phyloP scores from a whole-genome alignment of 495 filamentous ascomycete genomes.

The Aspergillus sclerotioniger region DNA sequence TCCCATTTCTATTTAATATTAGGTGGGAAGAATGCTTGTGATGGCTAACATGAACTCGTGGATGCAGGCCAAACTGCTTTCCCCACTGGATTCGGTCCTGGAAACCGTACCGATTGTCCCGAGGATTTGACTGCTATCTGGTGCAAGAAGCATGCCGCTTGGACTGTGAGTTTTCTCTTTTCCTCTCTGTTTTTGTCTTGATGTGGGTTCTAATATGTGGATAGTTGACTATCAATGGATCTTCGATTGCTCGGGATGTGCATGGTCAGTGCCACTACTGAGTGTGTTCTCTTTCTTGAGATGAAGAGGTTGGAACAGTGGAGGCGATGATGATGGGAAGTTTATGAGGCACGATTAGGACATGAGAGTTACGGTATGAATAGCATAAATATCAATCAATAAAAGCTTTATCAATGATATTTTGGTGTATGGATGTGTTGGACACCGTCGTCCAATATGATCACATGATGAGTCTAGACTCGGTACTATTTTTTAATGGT shows the following conservation, averaged over 20 bases:
- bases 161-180: slow-evolving; percentile 1
- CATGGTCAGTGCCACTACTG: slow-evolving; percentile 3
- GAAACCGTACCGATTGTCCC: not conserved
- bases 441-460: too few species aligned
- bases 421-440: not conserved
- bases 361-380: not conserved
- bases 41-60: not conserved
- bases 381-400: too few species aligned
- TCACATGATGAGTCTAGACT: too few species aligned
- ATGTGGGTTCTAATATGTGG: not conserved
- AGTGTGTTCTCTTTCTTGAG: not conserved
- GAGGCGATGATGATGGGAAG: not conserved
- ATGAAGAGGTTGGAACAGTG: not conserved
- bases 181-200: not conserved
- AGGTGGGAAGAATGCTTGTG: too few species aligned
- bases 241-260: not conserved
- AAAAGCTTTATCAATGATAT: too few species aligned
- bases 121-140: not conserved
- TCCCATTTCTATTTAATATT: not conserved
- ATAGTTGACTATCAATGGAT: slow-evolving; percentile 1
- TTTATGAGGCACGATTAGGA: not conserved
- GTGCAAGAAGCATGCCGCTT: slow-evolving; percentile 4
- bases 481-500: too few species aligned
- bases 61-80: not conserved
- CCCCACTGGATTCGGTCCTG: not conserved